Evolutionary conservation across 805 yeast genomes (phyloP), one percentile per base, ranked within the genome.

Genomic region (Candida adriatica): DNA sequence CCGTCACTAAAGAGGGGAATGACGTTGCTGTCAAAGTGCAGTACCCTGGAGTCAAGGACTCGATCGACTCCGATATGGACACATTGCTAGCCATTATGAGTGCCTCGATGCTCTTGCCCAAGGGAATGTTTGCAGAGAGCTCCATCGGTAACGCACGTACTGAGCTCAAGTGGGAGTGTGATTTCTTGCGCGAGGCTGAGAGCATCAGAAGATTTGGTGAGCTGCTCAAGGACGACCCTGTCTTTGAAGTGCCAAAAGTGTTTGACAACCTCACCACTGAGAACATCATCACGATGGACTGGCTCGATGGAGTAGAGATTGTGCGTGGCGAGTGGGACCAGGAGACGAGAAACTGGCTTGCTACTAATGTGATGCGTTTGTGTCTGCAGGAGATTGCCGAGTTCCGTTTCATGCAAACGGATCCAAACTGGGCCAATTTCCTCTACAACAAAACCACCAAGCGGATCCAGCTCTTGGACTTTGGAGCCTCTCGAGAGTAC

Each of bases 341-440:
- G 59, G 75, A 73, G 7, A 74, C 80, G 6, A 75, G 71, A 39
- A 66, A 92, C 58, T 82, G 82, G 75, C 79, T 92, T 31, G 94
- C 95, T 13, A 73, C 84, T 4, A 71, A 80, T 43, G 77, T 92
- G 31, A 82, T 92, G 95, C 71, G 85, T 42, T 65, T 92, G 25
- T 87, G 96, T 51, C 62, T 92, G 29, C 66, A 71, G 45, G 98
- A 92, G 59, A 83, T 92, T 55, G 84, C 87, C 10, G 63, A 73
- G 45, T 88, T 81, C 62, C 73, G 71, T 49, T 90, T 80, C 61
- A 92, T 92, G 98, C 98, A 92, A 61, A 90, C 97, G 1, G 98
- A 92, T 61, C 98, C 98, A 31, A 92, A 92, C 57, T 92, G 98
- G 98, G 96, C 98, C 27, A 92, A 92, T 56, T 92, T 92, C 61